A percentile compares a stretch with the other conserved stretches of the same genome.
Conservation (phyloP, 257 asterid species). For the Salvia hispanica region DNA sequence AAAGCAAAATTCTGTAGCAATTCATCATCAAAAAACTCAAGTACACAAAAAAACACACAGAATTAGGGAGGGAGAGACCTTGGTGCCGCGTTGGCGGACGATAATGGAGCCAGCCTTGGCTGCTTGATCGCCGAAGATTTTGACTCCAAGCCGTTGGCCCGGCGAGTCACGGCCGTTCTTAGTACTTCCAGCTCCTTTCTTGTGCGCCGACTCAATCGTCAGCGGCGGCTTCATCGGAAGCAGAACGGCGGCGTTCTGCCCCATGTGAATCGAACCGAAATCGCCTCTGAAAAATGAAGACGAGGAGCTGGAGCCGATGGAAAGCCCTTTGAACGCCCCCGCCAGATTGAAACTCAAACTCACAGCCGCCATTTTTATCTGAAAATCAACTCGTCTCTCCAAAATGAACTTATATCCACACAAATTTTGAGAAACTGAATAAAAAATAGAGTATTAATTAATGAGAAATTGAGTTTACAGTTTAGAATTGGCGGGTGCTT, state of each 20-base stretch:
- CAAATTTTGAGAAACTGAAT: too few species aligned
- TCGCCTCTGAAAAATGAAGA: conserved; percentile 65
- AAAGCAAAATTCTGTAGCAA: background rate
- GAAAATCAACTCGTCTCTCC: background rate
- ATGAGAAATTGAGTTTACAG: background rate
- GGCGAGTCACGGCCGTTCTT: conserved; percentile 97
- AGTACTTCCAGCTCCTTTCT: conserved; percentile 98
- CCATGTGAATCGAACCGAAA: conserved; percentile 42
- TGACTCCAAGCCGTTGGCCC: conserved; percentile 96
- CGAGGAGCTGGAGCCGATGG: conserved; percentile 61
- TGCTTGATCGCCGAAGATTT: conserved; percentile 81
- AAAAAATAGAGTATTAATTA: conserved; percentile 31
- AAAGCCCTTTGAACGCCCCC: conserved; percentile 72
- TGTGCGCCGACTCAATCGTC: conserved; percentile 87
- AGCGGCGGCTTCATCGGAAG: conserved; percentile 62
- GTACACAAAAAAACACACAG: background rate
- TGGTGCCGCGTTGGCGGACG: conserved; percentile 93
- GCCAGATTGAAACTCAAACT: conserved; percentile 59
- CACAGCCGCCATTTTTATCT: conserved; percentile 60
- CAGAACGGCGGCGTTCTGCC: conserved; percentile 45
- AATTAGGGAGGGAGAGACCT: conserved; percentile 40
- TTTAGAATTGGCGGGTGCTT: too few species aligned
- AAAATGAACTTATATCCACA: too few species aligned
- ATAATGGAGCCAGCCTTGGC: conserved; percentile 94
- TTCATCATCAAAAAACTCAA: background rate